A percentile compares a stretch with the other conserved stretches of the same genome.
These are phyloP conservation scores for Crithidia brevicula DNA, from an alignment of 208 protist genomes.

Conservation along the genomic window DNA sequence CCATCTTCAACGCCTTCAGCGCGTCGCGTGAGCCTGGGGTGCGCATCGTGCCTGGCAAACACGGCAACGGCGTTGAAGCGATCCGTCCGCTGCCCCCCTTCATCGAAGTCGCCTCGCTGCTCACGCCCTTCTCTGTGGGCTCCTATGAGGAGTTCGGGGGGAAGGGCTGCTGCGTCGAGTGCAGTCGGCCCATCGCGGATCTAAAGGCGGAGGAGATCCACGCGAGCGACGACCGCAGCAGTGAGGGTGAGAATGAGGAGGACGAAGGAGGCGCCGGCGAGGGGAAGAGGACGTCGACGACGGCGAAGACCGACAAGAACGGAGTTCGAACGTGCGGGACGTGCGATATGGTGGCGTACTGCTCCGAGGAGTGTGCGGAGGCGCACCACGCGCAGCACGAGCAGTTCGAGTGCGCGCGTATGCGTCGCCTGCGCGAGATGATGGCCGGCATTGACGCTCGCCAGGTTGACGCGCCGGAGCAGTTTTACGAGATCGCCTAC, in stretches of 20 bases:
- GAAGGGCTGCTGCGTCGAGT: slow-evolving; percentile 55
- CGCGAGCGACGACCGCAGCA: not conserved
- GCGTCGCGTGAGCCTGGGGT: slow-evolving; percentile 28
- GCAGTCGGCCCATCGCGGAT: slow-evolving; percentile 32
- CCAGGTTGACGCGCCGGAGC: slow-evolving; percentile 48
- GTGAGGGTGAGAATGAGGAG: not conserved
- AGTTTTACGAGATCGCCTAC: slow-evolving; percentile 70
- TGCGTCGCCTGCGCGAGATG: slow-evolving; percentile 67
- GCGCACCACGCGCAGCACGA: slow-evolving; percentile 57
- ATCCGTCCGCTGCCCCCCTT: slow-evolving; percentile 37
- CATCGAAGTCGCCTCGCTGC: slow-evolving; percentile 43
- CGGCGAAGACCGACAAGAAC: not conserved
- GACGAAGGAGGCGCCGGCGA: not conserved
- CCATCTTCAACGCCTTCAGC: slow-evolving; percentile 7
- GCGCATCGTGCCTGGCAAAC: slow-evolving; percentile 7
- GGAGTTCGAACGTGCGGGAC: slow-evolving; percentile 24
- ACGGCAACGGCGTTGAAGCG: slow-evolving; percentile 62
- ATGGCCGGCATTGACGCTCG: slow-evolving; percentile 32
- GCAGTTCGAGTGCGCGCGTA: slow-evolving; percentile 63
- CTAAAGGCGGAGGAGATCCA: slow-evolving; percentile 2
- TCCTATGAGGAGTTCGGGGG: slow-evolving; percentile 61
- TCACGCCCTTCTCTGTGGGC: slow-evolving; percentile 68
- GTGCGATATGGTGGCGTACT: slow-evolving; percentile 69
- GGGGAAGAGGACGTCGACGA: no score
- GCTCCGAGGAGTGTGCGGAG: slow-evolving; percentile 49